A percentile compares a stretch with the other conserved stretches of the same genome.
phyloP scores from a whole-genome alignment of 805 yeast species.

The Scheffersomyces ergatensis region DNA sequence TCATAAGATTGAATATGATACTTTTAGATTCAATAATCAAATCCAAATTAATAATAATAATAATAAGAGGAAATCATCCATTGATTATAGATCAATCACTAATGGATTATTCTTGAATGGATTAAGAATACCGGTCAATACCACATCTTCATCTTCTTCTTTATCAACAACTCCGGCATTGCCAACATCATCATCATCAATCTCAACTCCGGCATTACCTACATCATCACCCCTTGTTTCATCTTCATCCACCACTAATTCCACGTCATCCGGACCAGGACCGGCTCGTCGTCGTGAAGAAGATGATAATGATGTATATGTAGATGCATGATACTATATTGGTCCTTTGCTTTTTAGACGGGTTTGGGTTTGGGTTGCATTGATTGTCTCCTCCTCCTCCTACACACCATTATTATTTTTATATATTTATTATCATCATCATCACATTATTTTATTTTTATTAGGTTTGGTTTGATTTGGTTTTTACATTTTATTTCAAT shows the following conservation, averaged over 20 bases:
- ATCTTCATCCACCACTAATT: not conserved
- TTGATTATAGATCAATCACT: conserved; percentile 8
- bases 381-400: too few relatives aligned
- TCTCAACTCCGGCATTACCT: too few relatives aligned
- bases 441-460: too few relatives aligned
- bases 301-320: conserved; percentile 18
- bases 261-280: not conserved
- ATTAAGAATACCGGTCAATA: conserved; percentile 10
- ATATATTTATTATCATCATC: too few relatives aligned
- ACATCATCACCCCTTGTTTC: not conserved
- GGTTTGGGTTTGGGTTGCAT: too few relatives aligned
- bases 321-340: conserved; percentile 17
- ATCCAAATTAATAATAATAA: not conserved
- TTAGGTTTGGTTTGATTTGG: too few relatives aligned
- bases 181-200: not conserved
- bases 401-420: too few relatives aligned
- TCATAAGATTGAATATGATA: not conserved
- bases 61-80: not conserved
- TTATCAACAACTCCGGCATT: not conserved
- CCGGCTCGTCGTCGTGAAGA: conserved; percentile 5
- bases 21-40: not conserved
- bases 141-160: not conserved
- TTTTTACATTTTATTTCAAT: too few relatives aligned
- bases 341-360: too few relatives aligned
- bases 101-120: conserved; percentile 9